Conservation (phyloP, 2,329 filamentous ascomycete species). For the Pestalotiopsis sp. region DNA sequence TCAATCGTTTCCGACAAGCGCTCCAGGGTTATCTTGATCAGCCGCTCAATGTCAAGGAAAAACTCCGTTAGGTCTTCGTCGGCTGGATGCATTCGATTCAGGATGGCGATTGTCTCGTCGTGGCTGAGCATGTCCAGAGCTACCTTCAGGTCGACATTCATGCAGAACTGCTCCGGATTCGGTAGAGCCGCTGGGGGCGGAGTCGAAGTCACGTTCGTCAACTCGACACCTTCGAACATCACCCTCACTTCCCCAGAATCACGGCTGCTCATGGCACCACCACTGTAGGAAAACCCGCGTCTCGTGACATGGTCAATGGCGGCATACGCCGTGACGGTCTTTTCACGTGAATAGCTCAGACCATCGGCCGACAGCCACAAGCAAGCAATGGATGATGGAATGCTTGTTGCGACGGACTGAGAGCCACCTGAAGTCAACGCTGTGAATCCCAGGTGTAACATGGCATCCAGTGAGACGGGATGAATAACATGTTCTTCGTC, state of each 20-base stretch:
- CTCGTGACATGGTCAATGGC: not conserved
- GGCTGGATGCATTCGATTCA: not conserved
- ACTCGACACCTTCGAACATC: not conserved
- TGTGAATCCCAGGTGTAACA: slow-evolving; percentile 16
- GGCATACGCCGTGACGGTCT: not conserved
- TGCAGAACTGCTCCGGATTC: not conserved
- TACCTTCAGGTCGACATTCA: not conserved
- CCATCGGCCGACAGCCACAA: not conserved
- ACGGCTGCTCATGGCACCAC: not conserved
- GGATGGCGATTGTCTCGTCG: not conserved
- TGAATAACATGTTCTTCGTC: slow-evolving; percentile 21
- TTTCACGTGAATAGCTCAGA: not conserved
- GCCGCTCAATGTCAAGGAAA: no score
- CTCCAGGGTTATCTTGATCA: no score
- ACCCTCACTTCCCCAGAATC: not conserved
- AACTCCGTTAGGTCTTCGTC: not conserved
- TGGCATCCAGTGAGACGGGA: slow-evolving; percentile 20
- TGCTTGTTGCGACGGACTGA: not conserved
- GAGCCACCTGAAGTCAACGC: not conserved
- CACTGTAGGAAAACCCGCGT: not conserved
- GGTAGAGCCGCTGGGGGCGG: not conserved
- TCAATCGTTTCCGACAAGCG: no score
- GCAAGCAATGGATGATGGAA: not conserved
- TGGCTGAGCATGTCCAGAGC: not conserved
- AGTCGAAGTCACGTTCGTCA: not conserved